Evolutionary conservation across 257 asterid species (phyloP), one percentile per base, ranked within the genome.

Genomic region (Solanum clarkiae): DNA sequence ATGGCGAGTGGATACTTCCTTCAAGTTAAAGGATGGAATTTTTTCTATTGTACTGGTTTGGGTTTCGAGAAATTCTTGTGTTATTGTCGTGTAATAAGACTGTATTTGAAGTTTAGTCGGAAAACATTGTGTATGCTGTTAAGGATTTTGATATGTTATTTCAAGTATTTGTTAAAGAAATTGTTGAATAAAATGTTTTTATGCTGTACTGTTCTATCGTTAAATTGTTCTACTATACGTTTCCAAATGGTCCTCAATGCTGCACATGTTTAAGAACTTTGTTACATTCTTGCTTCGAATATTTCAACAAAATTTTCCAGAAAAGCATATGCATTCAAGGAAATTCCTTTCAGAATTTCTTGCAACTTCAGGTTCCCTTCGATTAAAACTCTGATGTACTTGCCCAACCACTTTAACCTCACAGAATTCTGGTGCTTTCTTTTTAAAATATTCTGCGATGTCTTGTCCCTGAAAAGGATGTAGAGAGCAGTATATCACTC

Each of bases 271-370:
- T 59, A 59, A 17, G 15, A 42, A 40, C 10, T 11, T 72, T n/a
- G 17, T 72, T 12, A n/a, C 18, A 20, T 44, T 72, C 32, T 72
- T 72, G 4, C 1, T 70, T 20, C 32, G 54, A 70, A 70, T 24
- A 70, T 71, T 51, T 90, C 86, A 88, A 47, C 36, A 83, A 62
- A 88, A 87, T 88, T 93, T 92, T 74, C 89, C 85, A 3, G 93
- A 88, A 74, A 94, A 94, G 86, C 95, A 92, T 57, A 82, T 91
- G 84, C 96, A 94, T 88, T 93, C 92, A 42, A 92, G 88, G 86
- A 94, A 89, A 80, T 91, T 89, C 86, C 88, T 90, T 81, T 93
- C 91, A 44, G 86, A 62, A 32, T 49, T 74, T 17, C 83, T 85
- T 68, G 84, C 77, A 56, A 63, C 83, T 80, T 83, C 88, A 20